phyloP scores from a whole-genome alignment of 1,139 yeast species.

The Diutina pseudorugosa region DNA sequence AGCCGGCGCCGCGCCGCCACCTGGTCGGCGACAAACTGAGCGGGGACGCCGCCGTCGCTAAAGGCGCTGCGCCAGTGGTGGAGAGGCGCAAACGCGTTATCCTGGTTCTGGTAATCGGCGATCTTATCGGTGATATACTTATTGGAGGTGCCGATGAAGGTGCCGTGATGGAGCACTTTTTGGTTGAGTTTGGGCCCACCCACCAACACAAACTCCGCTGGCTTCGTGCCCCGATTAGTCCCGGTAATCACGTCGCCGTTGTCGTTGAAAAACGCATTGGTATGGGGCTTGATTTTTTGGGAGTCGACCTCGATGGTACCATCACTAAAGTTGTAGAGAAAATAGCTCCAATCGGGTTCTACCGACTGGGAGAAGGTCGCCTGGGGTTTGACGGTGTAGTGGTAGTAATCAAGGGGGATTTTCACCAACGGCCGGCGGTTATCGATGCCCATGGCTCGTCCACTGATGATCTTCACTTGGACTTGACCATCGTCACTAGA shows the following conservation, averaged over 20 bases:
- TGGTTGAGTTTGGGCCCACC: not conserved
- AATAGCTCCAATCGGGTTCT: conserved; percentile 57
- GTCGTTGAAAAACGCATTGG: not conserved
- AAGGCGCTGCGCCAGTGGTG: not conserved
- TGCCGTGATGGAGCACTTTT: not conserved
- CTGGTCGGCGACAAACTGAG: not conserved
- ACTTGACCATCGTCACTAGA: conserved; percentile 58
- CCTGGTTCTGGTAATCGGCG: not conserved
- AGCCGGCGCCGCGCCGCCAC: not conserved
- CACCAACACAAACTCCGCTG: not conserved
- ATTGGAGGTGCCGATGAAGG: not conserved
- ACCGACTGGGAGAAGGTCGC: conserved; percentile 53
- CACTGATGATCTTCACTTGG: conserved; percentile 63
- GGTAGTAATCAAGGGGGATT: conserved; percentile 73
- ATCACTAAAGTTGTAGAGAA: conserved; percentile 33
- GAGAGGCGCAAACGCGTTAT: not conserved
- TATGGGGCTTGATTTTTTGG: not conserved
- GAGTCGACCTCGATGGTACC: not conserved
- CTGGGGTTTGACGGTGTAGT: conserved; percentile 55
- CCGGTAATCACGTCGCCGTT: not conserved
- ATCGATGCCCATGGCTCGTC: conserved; percentile 62
- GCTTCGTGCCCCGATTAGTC: not conserved
- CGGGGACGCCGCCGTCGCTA: not conserved
- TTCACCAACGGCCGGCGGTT: conserved; percentile 69
- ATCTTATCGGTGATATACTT: not conserved